These are phyloP conservation scores for Silene conica DNA, from an alignment of 148 eudicot species.

Conservation along the genomic window DNA sequence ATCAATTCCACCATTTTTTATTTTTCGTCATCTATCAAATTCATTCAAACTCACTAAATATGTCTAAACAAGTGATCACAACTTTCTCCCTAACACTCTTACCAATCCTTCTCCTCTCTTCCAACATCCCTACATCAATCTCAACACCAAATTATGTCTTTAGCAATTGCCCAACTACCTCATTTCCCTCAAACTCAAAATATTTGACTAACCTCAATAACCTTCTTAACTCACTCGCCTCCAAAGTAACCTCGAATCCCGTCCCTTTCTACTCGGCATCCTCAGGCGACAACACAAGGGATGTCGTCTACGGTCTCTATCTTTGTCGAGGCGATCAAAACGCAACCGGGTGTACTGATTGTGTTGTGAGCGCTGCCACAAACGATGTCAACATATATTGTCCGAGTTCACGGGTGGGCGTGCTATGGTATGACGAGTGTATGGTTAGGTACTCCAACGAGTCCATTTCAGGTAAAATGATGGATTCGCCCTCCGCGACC, in stretches of 20 bases:
- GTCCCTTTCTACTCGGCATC: too few relatives aligned
- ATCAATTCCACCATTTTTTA: too few relatives aligned
- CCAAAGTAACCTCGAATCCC: neutral
- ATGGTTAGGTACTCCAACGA: neutral
- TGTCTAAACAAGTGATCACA: neutral
- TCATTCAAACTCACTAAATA: neutral
- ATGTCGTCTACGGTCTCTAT: conserved; percentile 6
- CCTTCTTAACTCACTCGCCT: neutral
- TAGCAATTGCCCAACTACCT: neutral
- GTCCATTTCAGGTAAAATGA: too few relatives aligned
- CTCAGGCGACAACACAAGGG: neutral
- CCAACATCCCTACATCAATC: neutral
- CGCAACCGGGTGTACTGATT: neutral
- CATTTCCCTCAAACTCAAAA: neutral
- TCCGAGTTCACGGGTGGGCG: conserved; percentile 18
- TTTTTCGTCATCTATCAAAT: too few relatives aligned
- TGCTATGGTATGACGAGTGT: conserved; percentile 26
- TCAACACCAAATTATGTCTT: neutral
- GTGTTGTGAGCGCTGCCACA: neutral
- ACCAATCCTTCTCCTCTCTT: neutral
- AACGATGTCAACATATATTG: neutral
- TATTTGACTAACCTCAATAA: neutral
- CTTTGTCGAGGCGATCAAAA: conserved; percentile 7
- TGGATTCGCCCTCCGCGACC: too few relatives aligned
- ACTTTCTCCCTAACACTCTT: neutral